Conservation (phyloP, 2,329 filamentous ascomycete genomes). For the Penicillium sp. region DNA sequence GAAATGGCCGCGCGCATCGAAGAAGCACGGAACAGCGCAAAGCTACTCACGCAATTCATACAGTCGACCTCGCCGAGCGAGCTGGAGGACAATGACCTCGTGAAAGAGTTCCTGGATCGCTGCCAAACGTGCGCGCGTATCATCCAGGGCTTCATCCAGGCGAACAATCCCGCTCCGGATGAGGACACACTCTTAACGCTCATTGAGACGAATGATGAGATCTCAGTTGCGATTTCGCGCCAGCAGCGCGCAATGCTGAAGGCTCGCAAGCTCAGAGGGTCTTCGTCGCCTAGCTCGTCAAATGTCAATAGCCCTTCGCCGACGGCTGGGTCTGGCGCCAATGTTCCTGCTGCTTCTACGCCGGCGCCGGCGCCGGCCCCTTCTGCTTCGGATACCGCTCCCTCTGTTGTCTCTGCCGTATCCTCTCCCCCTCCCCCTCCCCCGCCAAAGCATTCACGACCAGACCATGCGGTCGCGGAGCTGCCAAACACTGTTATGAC, state of each 20-base stretch:
- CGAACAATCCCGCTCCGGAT: slow-evolving; percentile 77
- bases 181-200: slow-evolving; percentile 91
- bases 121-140: slow-evolving; percentile 78
- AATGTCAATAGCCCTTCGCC: slow-evolving; percentile 21
- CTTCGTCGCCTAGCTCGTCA: slow-evolving; percentile 15
- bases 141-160: slow-evolving; percentile 82
- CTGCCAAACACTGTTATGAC: slow-evolving; percentile 14
- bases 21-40: slow-evolving; percentile 87
- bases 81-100: slow-evolving; percentile 78
- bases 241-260: slow-evolving; percentile 76
- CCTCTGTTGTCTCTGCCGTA: not conserved
- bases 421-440: not conserved
- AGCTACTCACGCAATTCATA: slow-evolving; percentile 87
- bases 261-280: slow-evolving; percentile 49
- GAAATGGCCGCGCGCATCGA: slow-evolving; percentile 83
- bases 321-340: slow-evolving; percentile 16
- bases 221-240: slow-evolving; percentile 77
- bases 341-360: slow-evolving; percentile 5
- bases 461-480: slow-evolving; percentile 9
- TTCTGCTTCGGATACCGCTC: not conserved
- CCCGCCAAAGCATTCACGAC: not conserved
- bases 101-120: slow-evolving; percentile 87
- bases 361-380: not conserved
- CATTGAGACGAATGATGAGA: slow-evolving; percentile 91
- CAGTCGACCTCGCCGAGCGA: slow-evolving; percentile 79